Base-by-base conservation (phyloP, 108 stramenopile genomes). In the Discostella stelligeroides region DNA sequence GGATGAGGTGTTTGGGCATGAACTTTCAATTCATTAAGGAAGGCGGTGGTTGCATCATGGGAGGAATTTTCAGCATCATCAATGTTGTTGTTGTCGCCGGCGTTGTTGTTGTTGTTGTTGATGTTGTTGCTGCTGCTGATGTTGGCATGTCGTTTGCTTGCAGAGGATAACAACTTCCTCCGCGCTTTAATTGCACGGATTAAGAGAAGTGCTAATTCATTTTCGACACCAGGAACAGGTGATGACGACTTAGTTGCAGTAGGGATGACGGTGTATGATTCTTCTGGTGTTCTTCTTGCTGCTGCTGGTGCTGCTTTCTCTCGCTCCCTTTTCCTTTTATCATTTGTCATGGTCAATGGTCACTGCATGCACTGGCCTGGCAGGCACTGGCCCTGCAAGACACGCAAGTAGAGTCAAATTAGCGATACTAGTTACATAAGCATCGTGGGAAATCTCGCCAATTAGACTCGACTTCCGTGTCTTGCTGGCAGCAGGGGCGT, bases 171-270 rank as follows among this genome's bases (percentile, higher is more conserved):
- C 12, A 40, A 55, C 47, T 66, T 70, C 34, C 77, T 23, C 14
- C 50, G 18, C n/a, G 70, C 34, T 53, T 78, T 70, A 54, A 78
- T 66, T 8, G 70, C 77, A 23, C 38, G 56, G 11, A 78, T 64
- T 23, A 78, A 57, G n/a, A 66, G 60, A 46, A 63, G 21, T 25
- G 69, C 77, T 18, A 78, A 41, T 54, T 70, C 59, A 18, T 66
- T 18, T n/a, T 43, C 61, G 7, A 78, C 63, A 7, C 77, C 77
- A 15, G 59, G 59, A 10, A 78, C 65, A 8, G 70, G 77, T 12
- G 77, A 78, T n/a, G n/a, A n/a, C n/a, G n/a, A n/a, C n/a, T n/a
- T n/a, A n/a, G n/a, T n/a, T 43, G 62, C 61, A 11, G 30, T 34
- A 56, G 55, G 29, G 55, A 56, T 28, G 28, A 34, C 9, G 29